Conservation (phyloP, 1,139 yeast genomes). For the Sugiyamaella novakii region DNA sequence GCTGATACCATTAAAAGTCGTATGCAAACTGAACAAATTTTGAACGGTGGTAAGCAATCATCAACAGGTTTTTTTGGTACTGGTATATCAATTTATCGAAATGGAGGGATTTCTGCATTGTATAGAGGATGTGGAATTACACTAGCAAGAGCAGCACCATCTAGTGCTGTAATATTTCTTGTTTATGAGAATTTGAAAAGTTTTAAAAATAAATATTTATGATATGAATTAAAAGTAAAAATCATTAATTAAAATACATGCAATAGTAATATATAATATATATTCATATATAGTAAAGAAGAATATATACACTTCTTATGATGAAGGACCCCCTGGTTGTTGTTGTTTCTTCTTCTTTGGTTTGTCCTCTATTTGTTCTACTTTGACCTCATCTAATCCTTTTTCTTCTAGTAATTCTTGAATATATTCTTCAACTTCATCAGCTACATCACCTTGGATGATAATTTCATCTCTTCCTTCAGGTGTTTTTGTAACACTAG, state of each 20-base stretch:
- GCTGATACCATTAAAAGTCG: constrained; percentile 88
- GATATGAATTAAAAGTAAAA: too few relatives aligned
- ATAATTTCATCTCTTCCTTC: constrained; percentile 91
- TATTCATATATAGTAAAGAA: too few relatives aligned
- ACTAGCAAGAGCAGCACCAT: constrained; percentile 78
- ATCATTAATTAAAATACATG: constrained; percentile 16
- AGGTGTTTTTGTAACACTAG: constrained; percentile 87
- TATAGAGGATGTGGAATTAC: constrained; percentile 89
- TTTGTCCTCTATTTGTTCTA: constrained; percentile 82
- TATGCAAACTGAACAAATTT: constrained; percentile 67
- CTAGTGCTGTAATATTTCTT: constrained; percentile 84
- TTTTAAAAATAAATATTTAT: constrained; percentile 14
- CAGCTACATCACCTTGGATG: constrained; percentile 94
- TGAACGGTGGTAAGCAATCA: constrained; percentile 17
- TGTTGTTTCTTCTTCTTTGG: constrained; percentile 62
- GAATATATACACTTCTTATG: constrained; percentile 4
- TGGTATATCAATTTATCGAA: constrained; percentile 45
- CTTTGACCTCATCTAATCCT: constrained; percentile 81
- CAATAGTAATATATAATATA: constrained; percentile 32
- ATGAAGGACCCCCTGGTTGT: constrained; percentile 6
- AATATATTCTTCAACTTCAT: constrained; percentile 81
- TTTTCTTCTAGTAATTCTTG: constrained; percentile 73
- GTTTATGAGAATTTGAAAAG: constrained; percentile 68
- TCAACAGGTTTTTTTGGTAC: constrained; percentile 42
- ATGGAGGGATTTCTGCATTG: constrained; percentile 65